A percentile compares a stretch with the other conserved stretches of the same genome.
These are phyloP conservation scores for Scenedesmus sp. DNA, from an alignment of 163 green algal species.

Conservation along the genomic window DNA sequence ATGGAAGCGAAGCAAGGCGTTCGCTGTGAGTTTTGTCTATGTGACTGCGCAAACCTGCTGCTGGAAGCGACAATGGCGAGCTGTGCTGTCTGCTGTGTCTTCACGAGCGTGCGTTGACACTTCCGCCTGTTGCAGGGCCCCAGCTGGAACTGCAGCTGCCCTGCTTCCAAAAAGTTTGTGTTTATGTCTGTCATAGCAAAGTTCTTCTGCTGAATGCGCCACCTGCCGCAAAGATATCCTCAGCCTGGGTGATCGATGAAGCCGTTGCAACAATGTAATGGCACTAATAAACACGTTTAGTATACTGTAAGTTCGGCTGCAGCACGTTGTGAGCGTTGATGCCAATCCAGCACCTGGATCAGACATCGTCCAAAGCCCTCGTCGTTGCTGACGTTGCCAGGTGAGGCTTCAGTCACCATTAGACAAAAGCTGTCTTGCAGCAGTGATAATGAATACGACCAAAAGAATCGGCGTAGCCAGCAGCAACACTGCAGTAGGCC, in stretches of 20 bases:
- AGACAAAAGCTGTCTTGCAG: not conserved
- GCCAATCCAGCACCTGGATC: not conserved
- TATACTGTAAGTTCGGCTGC: not conserved
- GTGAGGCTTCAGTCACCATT: not conserved
- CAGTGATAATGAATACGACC: not conserved
- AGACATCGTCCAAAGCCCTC: constrained; percentile 12
- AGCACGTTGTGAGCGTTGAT: not conserved
- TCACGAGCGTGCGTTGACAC: constrained; percentile 20
- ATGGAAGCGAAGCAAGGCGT: constrained; percentile 37
- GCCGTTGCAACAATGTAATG: not conserved
- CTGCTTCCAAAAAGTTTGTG: not conserved
- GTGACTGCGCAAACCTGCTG: not conserved
- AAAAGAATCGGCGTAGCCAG: not conserved
- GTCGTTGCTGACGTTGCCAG: not conserved
- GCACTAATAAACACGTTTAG: not conserved
- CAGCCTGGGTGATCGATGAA: not conserved
- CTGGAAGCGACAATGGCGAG: not conserved
- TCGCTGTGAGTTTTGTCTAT: not conserved
- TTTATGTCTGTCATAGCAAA: not conserved
- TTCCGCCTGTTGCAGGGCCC: constrained; percentile 13
- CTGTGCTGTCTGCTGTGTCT: constrained; percentile 25
- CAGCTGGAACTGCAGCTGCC: constrained; percentile 13
- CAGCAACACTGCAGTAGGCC: not conserved
- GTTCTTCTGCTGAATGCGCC: not conserved
- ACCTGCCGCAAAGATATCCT: not conserved